A percentile compares a stretch with the other conserved stretches of the same genome.
These are phyloP conservation scores for Pythium brachiatum DNA, from an alignment of 352 stramenopile species.

Conservation along the genomic window DNA sequence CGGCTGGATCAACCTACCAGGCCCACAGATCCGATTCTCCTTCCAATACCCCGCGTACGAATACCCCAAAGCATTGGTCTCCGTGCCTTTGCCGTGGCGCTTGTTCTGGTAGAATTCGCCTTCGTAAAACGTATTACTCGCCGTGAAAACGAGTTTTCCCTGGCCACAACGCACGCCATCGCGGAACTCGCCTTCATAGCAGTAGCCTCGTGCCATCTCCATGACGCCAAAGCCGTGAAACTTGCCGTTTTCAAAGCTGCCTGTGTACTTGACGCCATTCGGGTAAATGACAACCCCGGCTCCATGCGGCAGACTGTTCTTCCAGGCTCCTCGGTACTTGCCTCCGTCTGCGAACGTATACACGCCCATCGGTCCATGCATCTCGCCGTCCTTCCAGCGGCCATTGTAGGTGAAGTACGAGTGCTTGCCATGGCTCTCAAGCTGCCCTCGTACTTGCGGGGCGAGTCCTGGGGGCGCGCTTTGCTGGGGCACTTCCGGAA, in stretches of 20 bases:
- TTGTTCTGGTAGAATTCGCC: constrained; percentile 67
- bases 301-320: constrained; percentile 36
- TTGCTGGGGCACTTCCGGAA: constrained; percentile 33
- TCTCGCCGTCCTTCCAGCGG: constrained; percentile 65
- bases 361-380: constrained; percentile 58
- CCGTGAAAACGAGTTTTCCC: constrained; percentile 42
- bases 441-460: constrained; percentile 49
- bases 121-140: constrained; percentile 51
- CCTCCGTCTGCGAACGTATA: constrained; percentile 71
- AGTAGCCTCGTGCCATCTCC: constrained; percentile 43
- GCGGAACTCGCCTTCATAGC: constrained; percentile 64
- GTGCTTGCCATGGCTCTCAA: constrained; percentile 69
- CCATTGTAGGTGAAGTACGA: constrained; percentile 65
- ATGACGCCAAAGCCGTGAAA: constrained; percentile 67
- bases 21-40: constrained; percentile 56
- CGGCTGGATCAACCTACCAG: constrained; percentile 40
- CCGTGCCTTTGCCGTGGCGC: constrained; percentile 54
- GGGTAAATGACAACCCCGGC: constrained; percentile 57
- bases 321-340: constrained; percentile 63
- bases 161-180: constrained; percentile 39
- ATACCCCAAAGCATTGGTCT: constrained; percentile 62
- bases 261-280: constrained; percentile 69
- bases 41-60: constrained; percentile 51
- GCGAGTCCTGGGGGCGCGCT: constrained; percentile 55
- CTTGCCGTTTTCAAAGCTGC: constrained; percentile 47